A percentile compares a stretch with the other conserved stretches of the same genome.
Evolutionary conservation across 2,329 filamentous ascomycete species (phyloP).

Genomic region (Sarocladium brachiariae): DNA sequence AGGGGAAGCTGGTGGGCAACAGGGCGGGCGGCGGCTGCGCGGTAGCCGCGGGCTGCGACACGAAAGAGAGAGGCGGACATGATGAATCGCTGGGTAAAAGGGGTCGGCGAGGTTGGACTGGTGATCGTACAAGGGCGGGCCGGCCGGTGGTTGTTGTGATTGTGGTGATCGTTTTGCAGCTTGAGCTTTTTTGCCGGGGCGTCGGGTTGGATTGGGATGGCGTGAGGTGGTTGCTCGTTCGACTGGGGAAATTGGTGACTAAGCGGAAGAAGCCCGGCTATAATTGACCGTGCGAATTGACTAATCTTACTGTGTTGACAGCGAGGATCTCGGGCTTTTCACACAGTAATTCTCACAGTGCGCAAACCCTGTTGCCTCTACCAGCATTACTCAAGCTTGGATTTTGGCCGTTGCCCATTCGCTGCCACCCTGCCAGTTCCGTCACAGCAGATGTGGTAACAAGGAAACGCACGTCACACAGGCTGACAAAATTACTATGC

Average conservation of each 20-base stretch:
- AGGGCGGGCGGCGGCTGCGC: conserved; percentile 53
- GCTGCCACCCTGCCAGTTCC: neutral
- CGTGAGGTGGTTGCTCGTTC: conserved; percentile 11
- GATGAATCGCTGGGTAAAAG: conserved; percentile 18
- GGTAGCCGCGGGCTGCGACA: conserved; percentile 54
- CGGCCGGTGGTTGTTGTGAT: conserved; percentile 8
- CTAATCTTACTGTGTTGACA: neutral
- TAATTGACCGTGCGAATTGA: neutral
- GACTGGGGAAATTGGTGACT: conserved; percentile 8
- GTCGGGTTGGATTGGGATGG: conserved; percentile 12
- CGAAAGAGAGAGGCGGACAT: conserved; percentile 67
- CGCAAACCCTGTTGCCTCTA: neutral
- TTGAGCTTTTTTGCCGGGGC: conserved; percentile 10
- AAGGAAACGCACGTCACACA: neutral
- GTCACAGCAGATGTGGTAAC: neutral
- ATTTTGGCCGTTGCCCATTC: conserved; percentile 11
- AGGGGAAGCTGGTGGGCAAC: conserved; percentile 44
- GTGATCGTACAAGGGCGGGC: conserved; percentile 12
- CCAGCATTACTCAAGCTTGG: conserved; percentile 8
- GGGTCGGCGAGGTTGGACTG: conserved; percentile 12
- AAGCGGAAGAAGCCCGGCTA: conserved; percentile 7
- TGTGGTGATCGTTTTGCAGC: conserved; percentile 4
- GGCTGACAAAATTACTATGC: too few species aligned
- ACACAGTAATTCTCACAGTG: too few species aligned
- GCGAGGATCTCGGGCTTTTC: too few species aligned